These are phyloP conservation scores for Alternaria viburni DNA, from an alignment of 2,329 filamentous ascomycete genomes.

Conservation along the genomic window DNA sequence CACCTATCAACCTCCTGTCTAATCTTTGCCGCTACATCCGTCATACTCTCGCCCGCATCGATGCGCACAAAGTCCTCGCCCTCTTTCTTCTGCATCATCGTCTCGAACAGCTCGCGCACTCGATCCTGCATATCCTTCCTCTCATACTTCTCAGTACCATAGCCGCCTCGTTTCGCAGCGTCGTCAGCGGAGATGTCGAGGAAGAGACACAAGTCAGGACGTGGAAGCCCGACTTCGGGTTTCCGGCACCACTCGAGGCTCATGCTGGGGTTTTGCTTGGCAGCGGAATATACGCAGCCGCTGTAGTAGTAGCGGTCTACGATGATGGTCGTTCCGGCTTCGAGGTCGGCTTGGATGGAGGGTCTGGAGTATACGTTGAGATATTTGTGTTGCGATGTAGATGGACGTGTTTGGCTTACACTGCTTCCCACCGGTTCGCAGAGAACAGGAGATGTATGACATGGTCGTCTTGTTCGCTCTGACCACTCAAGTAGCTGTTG, in stretches of 20 bases:
- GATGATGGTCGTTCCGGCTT: constrained; percentile 74
- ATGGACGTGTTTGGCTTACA: constrained; percentile 21
- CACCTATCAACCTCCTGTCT: constrained; percentile 27
- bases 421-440: constrained; percentile 85
- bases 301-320: constrained; percentile 96
- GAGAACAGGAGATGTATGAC: constrained; percentile 89
- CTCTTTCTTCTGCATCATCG: constrained; percentile 56
- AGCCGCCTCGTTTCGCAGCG: constrained; percentile 80
- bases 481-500: constrained; percentile 76
- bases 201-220: constrained; percentile 87
- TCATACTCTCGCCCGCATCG: constrained; percentile 60
- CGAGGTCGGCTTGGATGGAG: constrained; percentile 52
- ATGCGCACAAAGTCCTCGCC: constrained; percentile 60
- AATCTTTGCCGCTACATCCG: constrained; percentile 56
- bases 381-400: no score
- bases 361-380: not conserved
- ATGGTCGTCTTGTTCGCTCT: constrained; percentile 80
- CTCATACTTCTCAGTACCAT: constrained; percentile 89
- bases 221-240: constrained; percentile 84
- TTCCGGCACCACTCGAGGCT: constrained; percentile 79
- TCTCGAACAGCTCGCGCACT: constrained; percentile 75
- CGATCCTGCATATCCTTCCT: constrained; percentile 79
- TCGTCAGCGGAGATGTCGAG: constrained; percentile 78
- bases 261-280: constrained; percentile 76
- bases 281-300: constrained; percentile 89